Evolutionary conservation across 2,329 filamentous ascomycete genomes (phyloP).

Genomic region (Rhexocercosporidium sp.): DNA sequence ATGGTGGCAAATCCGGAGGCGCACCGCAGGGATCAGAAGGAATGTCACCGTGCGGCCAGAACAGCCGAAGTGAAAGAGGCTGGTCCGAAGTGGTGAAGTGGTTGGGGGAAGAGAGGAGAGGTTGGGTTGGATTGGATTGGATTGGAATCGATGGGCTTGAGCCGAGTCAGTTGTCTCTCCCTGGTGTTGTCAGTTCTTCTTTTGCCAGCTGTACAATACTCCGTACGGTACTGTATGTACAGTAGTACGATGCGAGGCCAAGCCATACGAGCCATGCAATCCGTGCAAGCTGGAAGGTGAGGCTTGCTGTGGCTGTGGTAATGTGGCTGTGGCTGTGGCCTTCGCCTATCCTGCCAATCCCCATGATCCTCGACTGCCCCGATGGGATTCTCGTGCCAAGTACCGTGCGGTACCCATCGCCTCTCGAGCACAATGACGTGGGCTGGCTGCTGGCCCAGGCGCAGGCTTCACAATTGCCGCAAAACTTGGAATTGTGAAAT

Average conservation of each 20-base stretch:
- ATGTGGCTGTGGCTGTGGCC: neutral
- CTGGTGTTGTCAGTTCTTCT: neutral
- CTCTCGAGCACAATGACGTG: slow-evolving; percentile 2
- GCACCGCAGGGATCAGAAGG: slow-evolving; percentile 4
- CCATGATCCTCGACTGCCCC: too few relatives aligned
- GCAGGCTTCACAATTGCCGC: neutral
- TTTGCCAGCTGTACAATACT: neutral
- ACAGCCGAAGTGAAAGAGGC: neutral
- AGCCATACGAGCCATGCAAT: neutral
- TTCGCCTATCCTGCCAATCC: too few relatives aligned
- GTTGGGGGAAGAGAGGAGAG: neutral
- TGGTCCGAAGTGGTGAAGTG: neutral
- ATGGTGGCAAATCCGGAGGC: slow-evolving; percentile 8
- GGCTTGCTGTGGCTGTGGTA: neutral
- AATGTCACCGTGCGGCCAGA: neutral
- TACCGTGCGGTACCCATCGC: neutral
- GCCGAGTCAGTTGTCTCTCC: neutral
- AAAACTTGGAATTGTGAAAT: slow-evolving; percentile 12
- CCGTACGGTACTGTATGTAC: neutral
- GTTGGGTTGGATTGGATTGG: too few relatives aligned
- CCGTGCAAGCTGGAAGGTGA: too few relatives aligned
- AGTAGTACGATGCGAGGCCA: neutral
- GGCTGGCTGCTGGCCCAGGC: neutral
- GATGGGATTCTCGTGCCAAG: slow-evolving; percentile 3
- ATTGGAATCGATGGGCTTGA: too few relatives aligned